These are phyloP conservation scores for Cryptosporidium andersoni DNA, from an alignment of 169 alveolate genomes.

Conservation along the genomic window DNA sequence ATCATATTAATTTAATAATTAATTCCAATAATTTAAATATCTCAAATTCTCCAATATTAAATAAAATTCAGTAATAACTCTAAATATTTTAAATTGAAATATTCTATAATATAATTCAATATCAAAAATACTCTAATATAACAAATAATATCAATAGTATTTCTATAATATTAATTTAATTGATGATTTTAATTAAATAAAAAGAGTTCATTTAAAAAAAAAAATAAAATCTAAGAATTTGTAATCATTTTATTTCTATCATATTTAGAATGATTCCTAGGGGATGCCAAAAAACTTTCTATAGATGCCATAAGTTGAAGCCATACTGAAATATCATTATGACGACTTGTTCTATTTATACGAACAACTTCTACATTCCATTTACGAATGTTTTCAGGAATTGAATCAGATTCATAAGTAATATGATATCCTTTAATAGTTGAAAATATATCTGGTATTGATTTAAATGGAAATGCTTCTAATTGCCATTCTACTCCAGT, in stretches of 20 bases:
- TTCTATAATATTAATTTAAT: too few relatives aligned
- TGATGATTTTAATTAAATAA: too few relatives aligned
- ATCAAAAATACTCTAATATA: too few relatives aligned
- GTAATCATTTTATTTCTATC: slow-evolving; percentile 34
- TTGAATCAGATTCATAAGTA: slow-evolving; percentile 66
- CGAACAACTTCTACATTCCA: slow-evolving; percentile 71
- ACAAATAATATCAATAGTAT: too few relatives aligned
- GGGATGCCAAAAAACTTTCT: slow-evolving; percentile 53
- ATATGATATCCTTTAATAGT: slow-evolving; percentile 61
- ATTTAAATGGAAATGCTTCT: slow-evolving; percentile 53
- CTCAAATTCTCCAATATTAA: too few relatives aligned
- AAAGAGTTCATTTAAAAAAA: neutral
- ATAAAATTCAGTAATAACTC: too few relatives aligned
- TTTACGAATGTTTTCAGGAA: slow-evolving; percentile 65
- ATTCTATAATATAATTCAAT: too few relatives aligned
- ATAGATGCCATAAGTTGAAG: slow-evolving; percentile 68
- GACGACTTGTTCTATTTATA: slow-evolving; percentile 67
- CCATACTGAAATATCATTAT: slow-evolving; percentile 68
- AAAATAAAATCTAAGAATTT: neutral
- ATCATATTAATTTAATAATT: neutral
- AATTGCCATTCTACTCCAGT: slow-evolving; percentile 71
- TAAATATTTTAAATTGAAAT: neutral
- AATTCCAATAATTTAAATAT: neutral
- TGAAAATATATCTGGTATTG: slow-evolving; percentile 63
- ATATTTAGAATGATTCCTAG: slow-evolving; percentile 63